phyloP scores from a whole-genome alignment of 2,329 filamentous ascomycete species.

The Monascus ruber region DNA sequence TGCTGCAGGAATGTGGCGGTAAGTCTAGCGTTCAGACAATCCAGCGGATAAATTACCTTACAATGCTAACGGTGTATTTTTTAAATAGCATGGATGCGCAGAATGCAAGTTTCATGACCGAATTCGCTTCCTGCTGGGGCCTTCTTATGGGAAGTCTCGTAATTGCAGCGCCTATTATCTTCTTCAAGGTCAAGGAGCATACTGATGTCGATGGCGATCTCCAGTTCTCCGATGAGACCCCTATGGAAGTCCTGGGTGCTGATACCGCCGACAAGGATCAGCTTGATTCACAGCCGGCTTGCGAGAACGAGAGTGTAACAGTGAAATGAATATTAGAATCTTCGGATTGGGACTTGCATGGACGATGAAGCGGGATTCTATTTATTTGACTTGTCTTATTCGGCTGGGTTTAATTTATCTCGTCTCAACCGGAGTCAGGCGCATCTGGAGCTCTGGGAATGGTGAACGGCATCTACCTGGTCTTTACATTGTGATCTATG shows the following conservation, averaged over 20 bases:
- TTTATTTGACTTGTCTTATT: no score
- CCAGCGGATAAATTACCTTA: conserved; percentile 1
- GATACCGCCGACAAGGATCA: neutral
- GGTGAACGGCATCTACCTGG: no score
- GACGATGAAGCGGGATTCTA: no score
- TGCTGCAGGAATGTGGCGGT: conserved; percentile 48
- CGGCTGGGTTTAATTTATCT: no score
- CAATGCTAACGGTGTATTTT: conserved; percentile 32
- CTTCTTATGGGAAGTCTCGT: conserved; percentile 63
- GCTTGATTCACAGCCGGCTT: neutral
- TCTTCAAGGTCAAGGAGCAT: conserved; percentile 69
- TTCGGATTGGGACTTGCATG: no score
- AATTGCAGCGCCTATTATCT: conserved; percentile 67
- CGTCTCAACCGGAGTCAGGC: no score
- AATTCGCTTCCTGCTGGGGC: conserved; percentile 68
- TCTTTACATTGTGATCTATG: no score
- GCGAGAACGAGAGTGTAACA: neutral
- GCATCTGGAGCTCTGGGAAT: no score
- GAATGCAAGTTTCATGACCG: conserved; percentile 53
- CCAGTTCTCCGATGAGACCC: conserved; percentile 71
- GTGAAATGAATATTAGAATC: no score
- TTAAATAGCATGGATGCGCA: conserved; percentile 51
- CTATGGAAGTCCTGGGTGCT: conserved; percentile 50
- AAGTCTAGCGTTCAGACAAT: conserved; percentile 9
- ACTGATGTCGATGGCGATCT: conserved; percentile 71